Evolutionary conservation across 768 basidiomycete species (phyloP).

Genomic region (Auriscalpium microsporum): DNA sequence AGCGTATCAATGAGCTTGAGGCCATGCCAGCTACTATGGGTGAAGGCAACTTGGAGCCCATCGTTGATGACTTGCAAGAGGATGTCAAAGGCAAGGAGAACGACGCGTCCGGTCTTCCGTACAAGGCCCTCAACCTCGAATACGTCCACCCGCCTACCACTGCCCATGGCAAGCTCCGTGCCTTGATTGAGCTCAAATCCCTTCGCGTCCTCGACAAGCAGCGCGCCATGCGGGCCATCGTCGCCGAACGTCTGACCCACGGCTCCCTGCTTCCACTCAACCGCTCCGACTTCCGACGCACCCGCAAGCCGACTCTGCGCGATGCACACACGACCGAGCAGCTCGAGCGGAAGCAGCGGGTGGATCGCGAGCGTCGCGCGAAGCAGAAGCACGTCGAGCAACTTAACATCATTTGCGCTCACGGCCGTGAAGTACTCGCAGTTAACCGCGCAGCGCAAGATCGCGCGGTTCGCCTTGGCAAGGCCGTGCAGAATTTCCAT

Average conservation of each 20-base stretch:
- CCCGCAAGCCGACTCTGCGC: conserved; percentile 76
- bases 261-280: conserved; percentile 86
- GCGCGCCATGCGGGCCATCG: conserved; percentile 71
- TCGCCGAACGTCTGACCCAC: conserved; percentile 82
- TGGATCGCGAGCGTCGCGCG: conserved; percentile 86
- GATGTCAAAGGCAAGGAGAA: conserved; percentile 16
- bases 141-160: conserved; percentile 45
- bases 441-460: conserved; percentile 52
- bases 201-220: conserved; percentile 88
- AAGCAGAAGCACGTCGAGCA: conserved; percentile 97
- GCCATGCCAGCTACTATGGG: conserved; percentile 71
- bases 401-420: conserved; percentile 74
- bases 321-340: conserved; percentile 87
- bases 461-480: conserved; percentile 55
- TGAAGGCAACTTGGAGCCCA: conserved; percentile 57
- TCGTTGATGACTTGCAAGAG: conserved; percentile 28
- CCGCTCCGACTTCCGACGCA: conserved; percentile 83
- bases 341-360: conserved; percentile 83
- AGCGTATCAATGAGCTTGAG: conserved; percentile 84
- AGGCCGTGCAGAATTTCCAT: conserved; percentile 78
- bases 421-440: conserved; percentile 69
- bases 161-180: conserved; percentile 76
- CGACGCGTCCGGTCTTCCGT: conserved; percentile 27
- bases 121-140: conserved; percentile 23
- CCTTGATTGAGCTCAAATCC: conserved; percentile 88